Conservation (phyloP, 139 green algal species). For the Trebouxia sp. region DNA sequence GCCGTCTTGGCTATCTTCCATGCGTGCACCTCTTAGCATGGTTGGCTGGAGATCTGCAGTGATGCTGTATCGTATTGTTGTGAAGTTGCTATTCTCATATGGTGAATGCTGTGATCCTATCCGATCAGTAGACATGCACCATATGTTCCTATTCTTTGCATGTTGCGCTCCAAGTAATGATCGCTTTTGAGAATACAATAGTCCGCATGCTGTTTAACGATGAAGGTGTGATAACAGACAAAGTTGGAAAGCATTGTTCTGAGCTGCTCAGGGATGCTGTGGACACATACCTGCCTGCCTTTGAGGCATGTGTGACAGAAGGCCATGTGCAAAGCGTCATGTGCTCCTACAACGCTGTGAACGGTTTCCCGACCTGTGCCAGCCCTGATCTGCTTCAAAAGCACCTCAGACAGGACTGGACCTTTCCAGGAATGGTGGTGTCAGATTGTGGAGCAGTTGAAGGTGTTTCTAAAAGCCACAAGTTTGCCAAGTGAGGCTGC, state of each 20-base stretch:
- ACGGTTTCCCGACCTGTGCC: constrained; percentile 50
- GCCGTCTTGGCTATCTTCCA: no score
- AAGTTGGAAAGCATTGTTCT: background rate
- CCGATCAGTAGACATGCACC: no score
- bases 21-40: no score
- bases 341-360: constrained; percentile 57
- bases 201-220: background rate
- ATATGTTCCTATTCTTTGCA: no score
- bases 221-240: background rate
- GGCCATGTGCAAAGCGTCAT: constrained; percentile 40
- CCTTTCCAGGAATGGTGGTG: constrained; percentile 47
- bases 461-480: background rate
- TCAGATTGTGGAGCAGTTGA: constrained; percentile 48
- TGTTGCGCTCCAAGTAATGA: no score
- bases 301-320: constrained; percentile 40
- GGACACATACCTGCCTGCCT: constrained; percentile 49
- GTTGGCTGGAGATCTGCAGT: no score
- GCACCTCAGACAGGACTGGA: constrained; percentile 32
- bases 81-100: no score
- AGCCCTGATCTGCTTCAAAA: constrained; percentile 34
- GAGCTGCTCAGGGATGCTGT: constrained; percentile 39
- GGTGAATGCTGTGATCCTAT: no score
- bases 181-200: no score
- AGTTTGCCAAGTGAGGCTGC: constrained; percentile 4
- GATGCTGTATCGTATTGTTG: no score